These are phyloP conservation scores for Trypanosoma vivax DNA, from an alignment of 208 protist genomes.

Conservation along the genomic window DNA sequence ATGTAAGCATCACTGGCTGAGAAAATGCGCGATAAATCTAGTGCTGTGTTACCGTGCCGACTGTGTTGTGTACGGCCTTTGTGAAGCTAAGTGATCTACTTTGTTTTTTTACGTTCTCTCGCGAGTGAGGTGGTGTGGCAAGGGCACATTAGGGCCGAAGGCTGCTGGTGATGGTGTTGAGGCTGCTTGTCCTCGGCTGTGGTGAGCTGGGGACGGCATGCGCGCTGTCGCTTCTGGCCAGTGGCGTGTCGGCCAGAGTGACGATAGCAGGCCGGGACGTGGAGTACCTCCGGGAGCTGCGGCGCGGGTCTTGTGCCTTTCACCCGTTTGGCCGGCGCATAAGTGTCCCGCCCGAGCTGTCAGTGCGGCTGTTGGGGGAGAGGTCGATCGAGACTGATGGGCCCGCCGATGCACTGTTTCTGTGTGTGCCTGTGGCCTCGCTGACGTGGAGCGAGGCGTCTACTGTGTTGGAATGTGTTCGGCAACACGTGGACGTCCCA, in stretches of 20 bases:
- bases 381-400: constrained; percentile 8
- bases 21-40: no score
- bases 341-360: constrained; percentile 8
- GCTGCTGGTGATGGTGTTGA: constrained; percentile 2
- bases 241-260: constrained; percentile 4
- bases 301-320: constrained; percentile 13
- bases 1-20: no score
- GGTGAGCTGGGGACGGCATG: constrained; percentile 69
- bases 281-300: constrained; percentile 23
- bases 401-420: constrained; percentile 14
- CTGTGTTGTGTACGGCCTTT: no score
- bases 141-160: neutral
- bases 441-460: neutral
- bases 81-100: no score
- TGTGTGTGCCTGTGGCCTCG: constrained; percentile 22
- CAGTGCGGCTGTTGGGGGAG: constrained; percentile 11
- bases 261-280: constrained; percentile 17
- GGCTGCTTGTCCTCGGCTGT: constrained; percentile 44
- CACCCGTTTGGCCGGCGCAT: constrained; percentile 4
- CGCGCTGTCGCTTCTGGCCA: constrained; percentile 47
- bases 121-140: no score
- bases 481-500: constrained; percentile 3
- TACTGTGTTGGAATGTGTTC: constrained; percentile 3
- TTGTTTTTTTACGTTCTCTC: no score
- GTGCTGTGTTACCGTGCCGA: no score